These are phyloP conservation scores for Mucor racemosus DNA, from an alignment of 371 early-diverging fungal genomes.

Conservation along the genomic window DNA sequence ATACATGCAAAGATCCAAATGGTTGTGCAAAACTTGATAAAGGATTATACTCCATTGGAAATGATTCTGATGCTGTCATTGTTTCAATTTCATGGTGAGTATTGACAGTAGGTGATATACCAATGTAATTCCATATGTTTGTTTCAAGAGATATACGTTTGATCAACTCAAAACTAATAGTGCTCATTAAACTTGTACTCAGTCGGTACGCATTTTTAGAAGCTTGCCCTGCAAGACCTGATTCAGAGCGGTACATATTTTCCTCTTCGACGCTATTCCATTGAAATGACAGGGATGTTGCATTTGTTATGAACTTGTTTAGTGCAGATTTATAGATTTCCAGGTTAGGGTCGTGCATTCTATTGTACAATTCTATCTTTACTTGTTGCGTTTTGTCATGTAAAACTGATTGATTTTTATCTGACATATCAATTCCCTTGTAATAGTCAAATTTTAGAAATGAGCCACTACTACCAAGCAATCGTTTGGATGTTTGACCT, in stretches of 20 bases:
- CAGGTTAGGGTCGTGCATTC: neutral
- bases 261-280: neutral
- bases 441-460: constrained; percentile 22
- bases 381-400: neutral
- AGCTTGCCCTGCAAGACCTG: neutral
- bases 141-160: constrained; percentile 12
- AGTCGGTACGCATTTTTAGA: constrained; percentile 7
- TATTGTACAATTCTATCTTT: neutral
- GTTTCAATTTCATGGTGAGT: constrained; percentile 24
- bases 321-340: neutral
- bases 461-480: constrained; percentile 12
- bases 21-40: constrained; percentile 5
- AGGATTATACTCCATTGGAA: constrained; percentile 8
- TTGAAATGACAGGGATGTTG: neutral
- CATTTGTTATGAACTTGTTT: neutral
- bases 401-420: neutral
- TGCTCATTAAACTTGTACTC: constrained; percentile 8
- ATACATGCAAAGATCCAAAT: constrained; percentile 23
- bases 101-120: constrained; percentile 16
- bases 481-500: constrained; percentile 3
- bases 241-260: neutral
- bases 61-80: constrained; percentile 11
- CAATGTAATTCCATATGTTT: constrained; percentile 28
- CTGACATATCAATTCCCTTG: neutral
- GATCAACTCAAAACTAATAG: constrained; percentile 16